Base-by-base conservation (phyloP, 169 alveolate genomes). In the Plasmodium yoelii region DNA sequence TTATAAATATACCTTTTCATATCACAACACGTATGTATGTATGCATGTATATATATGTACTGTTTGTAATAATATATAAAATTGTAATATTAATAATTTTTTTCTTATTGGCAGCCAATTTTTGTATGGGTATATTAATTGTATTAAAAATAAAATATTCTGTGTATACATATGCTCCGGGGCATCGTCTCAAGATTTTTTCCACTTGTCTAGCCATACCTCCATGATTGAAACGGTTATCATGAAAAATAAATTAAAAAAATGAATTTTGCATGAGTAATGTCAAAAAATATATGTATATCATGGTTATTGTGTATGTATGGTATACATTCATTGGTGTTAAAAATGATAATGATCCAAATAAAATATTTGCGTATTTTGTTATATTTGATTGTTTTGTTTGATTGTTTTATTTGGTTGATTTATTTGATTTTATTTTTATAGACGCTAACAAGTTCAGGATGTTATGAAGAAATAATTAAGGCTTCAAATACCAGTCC, bases 41-140 rank as follows among this genome's bases (percentile, higher is more conserved):
- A 60, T 22, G 22, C 5, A 18, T 39, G 22, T 22, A 59, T 59
- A 59, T 60, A 60, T 22, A 60, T 60, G 19, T 28, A 28, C 39
- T 28, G 4, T 34, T 34, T 6, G 7, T 34, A 34, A 5, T 34
- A 34, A 34, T 34, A 34, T 34, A 5, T 34, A 34, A 34, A 34
- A 34, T 34, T 56, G 44, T 46, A 56, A 10, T 1, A 49, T 73
- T 51, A 15, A n/a, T 74, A 26, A 22, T 26, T 55, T 47, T 44
- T 47, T 34, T 59, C 34, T 28, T 22, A 13, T 8, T 44, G 13
- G 26, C 44, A 92, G 94, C 88, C 89, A 87, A 47, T 92, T 92
- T 56, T 56, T 92, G 65, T 90, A 92, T 64, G 95, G 93, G 56
- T 92, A 92, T 74, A 87, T 92, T 42, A 89, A 90, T 87, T 92